Conservation (phyloP, 2,329 filamentous ascomycete species). For the Verticillium nubilum region DNA sequence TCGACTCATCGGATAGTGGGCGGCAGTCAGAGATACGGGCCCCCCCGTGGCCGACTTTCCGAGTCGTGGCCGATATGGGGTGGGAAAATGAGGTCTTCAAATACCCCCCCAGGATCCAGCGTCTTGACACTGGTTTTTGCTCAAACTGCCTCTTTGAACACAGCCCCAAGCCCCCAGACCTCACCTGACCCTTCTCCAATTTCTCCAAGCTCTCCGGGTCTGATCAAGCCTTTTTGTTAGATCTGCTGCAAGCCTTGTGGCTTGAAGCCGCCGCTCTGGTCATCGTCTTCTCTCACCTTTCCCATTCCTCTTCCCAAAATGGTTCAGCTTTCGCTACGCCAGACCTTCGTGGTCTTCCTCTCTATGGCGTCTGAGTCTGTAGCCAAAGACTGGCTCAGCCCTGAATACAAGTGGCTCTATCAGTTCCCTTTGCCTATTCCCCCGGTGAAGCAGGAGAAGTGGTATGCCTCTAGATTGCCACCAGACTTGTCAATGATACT, state of each 20-base stretch:
- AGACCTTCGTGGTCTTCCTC: slow-evolving; percentile 7
- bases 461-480: slow-evolving; percentile 15
- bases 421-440: slow-evolving; percentile 37
- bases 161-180: neutral
- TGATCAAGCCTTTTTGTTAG: neutral
- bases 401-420: slow-evolving; percentile 30
- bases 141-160: slow-evolving; percentile 4
- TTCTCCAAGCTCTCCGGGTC: neutral
- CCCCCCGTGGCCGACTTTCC: neutral
- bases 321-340: slow-evolving; percentile 9
- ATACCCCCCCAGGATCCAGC: slow-evolving; percentile 1
- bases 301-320: neutral
- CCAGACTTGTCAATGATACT: neutral
- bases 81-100: slow-evolving; percentile 1
- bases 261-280: neutral
- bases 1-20: neutral
- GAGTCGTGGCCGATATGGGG: neutral
- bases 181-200: neutral
- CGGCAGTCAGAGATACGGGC: neutral
- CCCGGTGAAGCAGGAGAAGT: slow-evolving; percentile 35
- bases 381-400: slow-evolving; percentile 19
- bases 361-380: slow-evolving; percentile 6
- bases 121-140: neutral
- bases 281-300: neutral
- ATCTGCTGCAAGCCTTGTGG: slow-evolving; percentile 2